phyloP scores from a whole-genome alignment of 2,329 filamentous ascomycete genomes.

The Penicillium nordicum region DNA sequence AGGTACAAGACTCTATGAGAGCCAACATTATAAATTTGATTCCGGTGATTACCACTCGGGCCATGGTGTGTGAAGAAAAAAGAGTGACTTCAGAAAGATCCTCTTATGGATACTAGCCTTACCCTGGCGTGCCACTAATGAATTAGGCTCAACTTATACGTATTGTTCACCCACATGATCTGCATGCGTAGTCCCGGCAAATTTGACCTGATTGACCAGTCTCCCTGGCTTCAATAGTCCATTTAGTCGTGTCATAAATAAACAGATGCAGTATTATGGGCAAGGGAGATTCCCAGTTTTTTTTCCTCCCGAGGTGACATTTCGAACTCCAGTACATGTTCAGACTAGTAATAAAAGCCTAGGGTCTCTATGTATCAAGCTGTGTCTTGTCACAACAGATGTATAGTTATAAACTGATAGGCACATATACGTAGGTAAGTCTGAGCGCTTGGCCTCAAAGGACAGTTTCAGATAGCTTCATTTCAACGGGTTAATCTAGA shows the following conservation, averaged over 20 bases:
- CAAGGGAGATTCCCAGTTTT: no score
- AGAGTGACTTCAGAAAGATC: not conserved
- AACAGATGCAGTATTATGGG: not conserved
- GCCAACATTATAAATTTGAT: conserved; percentile 3
- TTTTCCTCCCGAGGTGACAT: no score
- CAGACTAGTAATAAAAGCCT: not conserved
- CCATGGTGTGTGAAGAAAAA: conserved; percentile 5
- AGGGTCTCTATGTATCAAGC: no score
- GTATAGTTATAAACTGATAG: not conserved
- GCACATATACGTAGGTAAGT: not conserved
- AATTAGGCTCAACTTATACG: not conserved
- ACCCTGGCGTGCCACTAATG: not conserved
- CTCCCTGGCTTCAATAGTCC: not conserved
- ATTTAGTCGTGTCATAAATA: not conserved
- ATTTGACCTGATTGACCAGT: not conserved
- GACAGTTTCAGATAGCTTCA: not conserved
- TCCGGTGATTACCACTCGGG: conserved; percentile 4
- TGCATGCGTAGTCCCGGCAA: not conserved
- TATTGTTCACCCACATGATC: not conserved
- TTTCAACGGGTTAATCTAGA: not conserved
- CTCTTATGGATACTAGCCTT: not conserved
- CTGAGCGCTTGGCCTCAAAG: no score
- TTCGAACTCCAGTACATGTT: no score
- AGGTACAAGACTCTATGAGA: conserved; percentile 4
- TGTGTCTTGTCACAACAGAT: no score